Evolutionary conservation across 768 basidiomycete genomes (phyloP).

Genomic region (Russula griseocarnosa): DNA sequence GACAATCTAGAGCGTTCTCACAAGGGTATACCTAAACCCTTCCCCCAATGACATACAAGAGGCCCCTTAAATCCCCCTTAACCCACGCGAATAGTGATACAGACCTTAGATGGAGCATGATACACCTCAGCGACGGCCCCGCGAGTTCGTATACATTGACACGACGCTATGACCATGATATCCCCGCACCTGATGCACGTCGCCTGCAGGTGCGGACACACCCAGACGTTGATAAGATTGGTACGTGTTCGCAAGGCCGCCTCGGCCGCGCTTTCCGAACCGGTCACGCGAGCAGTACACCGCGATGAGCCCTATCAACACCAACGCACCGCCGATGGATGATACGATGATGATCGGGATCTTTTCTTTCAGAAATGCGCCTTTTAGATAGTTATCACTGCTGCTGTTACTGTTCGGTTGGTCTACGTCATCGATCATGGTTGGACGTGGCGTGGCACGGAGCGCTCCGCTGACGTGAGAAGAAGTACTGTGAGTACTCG

Average conservation of each 20-base stretch:
- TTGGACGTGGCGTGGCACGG: neutral
- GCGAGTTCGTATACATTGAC: neutral
- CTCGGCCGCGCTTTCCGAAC: neutral
- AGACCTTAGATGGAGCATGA: neutral
- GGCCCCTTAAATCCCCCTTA: neutral
- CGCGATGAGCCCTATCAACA: neutral
- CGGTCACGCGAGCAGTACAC: neutral
- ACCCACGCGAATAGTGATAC: neutral
- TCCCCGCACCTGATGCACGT: neutral
- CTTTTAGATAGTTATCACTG: neutral
- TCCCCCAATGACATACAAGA: neutral
- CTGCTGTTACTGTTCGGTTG: neutral
- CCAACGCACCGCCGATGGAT: neutral
- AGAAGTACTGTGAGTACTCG: neutral
- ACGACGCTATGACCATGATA: neutral
- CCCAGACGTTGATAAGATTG: conserved; percentile 7
- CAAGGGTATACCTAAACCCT: neutral
- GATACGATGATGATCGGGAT: neutral
- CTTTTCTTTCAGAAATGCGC: neutral
- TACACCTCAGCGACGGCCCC: neutral
- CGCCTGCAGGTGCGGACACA: neutral
- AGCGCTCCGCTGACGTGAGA: neutral
- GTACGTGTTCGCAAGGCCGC: neutral
- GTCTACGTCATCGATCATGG: too few species aligned
- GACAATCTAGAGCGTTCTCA: neutral